Evolutionary conservation across 1,284 basidiomycete genomes (phyloP).

Genomic region (Meripilus lineatus): DNA sequence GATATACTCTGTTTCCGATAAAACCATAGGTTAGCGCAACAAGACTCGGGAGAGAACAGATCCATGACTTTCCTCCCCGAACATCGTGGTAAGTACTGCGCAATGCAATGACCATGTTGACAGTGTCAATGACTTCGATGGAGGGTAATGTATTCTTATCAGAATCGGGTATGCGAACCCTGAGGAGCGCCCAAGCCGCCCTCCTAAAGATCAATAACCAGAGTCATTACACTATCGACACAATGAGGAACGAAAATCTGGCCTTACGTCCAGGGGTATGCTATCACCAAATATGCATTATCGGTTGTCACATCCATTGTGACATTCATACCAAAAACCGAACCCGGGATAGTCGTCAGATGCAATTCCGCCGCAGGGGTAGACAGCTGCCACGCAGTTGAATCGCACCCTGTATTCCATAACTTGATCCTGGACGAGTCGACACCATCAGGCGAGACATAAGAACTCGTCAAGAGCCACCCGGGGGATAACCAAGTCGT

Average conservation of each 20-base stretch:
- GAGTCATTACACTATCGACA: not conserved
- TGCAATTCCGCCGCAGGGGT: not conserved
- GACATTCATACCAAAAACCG: not conserved
- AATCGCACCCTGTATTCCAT: not conserved
- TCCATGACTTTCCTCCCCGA: not conserved
- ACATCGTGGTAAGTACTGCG: not conserved
- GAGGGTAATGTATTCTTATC: not conserved
- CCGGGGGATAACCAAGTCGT: not conserved
- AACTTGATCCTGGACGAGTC: no score
- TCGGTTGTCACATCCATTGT: not conserved
- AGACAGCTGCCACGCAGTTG: not conserved
- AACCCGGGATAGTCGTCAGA: not conserved
- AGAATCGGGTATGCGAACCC: not conserved
- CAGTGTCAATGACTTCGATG: not conserved
- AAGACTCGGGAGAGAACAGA: not conserved
- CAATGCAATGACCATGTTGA: not conserved
- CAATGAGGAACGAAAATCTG: not conserved
- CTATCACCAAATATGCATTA: not conserved
- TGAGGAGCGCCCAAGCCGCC: not conserved
- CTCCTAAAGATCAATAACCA: not conserved
- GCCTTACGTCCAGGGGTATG: not conserved
- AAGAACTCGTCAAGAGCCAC: not conserved
- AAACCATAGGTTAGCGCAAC: no score
- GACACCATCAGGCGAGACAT: not conserved
- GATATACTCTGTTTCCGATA: not conserved